A percentile compares a stretch with the other conserved stretches of the same genome.
Evolutionary conservation across 2,329 filamentous ascomycete genomes (phyloP).

Genomic region (Alternaria triticina): DNA sequence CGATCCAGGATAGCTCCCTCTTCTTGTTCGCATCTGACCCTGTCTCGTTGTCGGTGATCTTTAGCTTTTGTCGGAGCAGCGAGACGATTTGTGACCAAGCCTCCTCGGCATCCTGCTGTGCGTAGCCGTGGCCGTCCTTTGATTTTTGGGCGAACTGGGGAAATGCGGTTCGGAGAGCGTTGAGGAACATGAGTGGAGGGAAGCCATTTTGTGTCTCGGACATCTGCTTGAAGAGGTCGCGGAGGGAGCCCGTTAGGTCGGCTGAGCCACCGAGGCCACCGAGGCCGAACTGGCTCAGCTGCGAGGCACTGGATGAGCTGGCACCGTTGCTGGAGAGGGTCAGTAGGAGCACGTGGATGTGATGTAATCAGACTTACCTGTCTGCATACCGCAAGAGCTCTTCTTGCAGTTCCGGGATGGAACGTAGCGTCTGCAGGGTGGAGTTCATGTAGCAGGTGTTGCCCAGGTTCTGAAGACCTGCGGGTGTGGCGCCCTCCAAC

Average conservation of each 20-base stretch:
- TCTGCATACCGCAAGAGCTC: constrained; percentile 70
- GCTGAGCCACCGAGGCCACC: constrained; percentile 64
- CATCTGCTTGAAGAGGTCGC: constrained; percentile 89
- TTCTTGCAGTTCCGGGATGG: constrained; percentile 88
- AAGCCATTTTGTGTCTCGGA: constrained; percentile 86
- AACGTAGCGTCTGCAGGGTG: constrained; percentile 86
- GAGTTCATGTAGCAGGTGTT: constrained; percentile 99
- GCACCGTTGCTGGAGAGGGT: constrained; percentile 30
- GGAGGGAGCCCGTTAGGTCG: constrained; percentile 78
- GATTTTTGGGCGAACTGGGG: constrained; percentile 93
- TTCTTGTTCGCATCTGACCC: constrained; percentile 42
- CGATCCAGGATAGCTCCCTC: constrained; percentile 73
- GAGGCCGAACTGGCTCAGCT: constrained; percentile 60
- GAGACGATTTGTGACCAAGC: constrained; percentile 95
- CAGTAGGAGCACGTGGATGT: constrained; percentile 2
- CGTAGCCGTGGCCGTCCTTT: constrained; percentile 81
- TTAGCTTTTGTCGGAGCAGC: constrained; percentile 79
- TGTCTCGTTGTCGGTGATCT: constrained; percentile 61
- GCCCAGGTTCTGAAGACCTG: constrained; percentile 88
- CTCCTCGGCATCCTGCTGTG: constrained; percentile 99
- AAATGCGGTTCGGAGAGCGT: constrained; percentile 76
- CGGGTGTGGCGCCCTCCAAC: constrained; percentile 82
- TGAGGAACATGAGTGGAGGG: constrained; percentile 81
- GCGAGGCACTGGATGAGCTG: constrained; percentile 41
- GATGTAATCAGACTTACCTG: constrained; percentile 32